These are phyloP conservation scores for Pugionium dolabratum DNA, from an alignment of 345 rosid genomes.

Conservation along the genomic window DNA sequence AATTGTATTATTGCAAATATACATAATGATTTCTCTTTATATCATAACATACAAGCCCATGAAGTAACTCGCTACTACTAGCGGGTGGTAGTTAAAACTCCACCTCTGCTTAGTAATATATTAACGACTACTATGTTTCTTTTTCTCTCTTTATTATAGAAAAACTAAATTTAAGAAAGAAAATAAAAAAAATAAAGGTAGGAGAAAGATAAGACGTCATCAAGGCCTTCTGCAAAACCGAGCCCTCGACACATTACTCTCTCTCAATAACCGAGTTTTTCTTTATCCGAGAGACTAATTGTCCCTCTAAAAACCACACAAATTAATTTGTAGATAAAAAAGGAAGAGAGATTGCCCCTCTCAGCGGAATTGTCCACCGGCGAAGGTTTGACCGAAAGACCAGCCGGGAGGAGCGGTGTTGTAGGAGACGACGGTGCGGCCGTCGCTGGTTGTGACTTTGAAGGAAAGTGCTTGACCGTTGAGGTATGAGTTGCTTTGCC, in stretches of 20 bases:
- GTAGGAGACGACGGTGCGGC: constrained; percentile 46
- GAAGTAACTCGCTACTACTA: constrained; percentile 20
- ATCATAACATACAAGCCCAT: constrained; percentile 12
- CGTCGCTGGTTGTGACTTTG: constrained; percentile 53
- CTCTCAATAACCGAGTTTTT: not conserved
- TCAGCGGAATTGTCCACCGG: constrained; percentile 45
- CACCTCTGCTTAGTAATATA: constrained; percentile 32
- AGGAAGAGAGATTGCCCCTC: not conserved
- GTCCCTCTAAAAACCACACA: constrained; percentile 5
- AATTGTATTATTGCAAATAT: constrained; percentile 24
- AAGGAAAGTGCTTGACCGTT: constrained; percentile 58
- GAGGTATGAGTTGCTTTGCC: constrained; percentile 58
- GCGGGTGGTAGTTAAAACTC: constrained; percentile 41
- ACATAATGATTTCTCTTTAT: constrained; percentile 3
- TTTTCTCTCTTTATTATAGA: no score
- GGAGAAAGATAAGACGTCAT: constrained; percentile 27
- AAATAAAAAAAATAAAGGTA: not conserved
- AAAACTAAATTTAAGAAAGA: no score
- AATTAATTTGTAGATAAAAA: not conserved
- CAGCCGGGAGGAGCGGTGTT: constrained; percentile 50
- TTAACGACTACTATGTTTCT: not conserved
- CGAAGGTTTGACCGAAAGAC: constrained; percentile 59
- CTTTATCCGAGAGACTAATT: no score
- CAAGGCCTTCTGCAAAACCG: constrained; percentile 39
- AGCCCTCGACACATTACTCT: constrained; percentile 31